Percentiles rank a stretch among this genome's conserved stretches.
Evolutionary conservation across 352 stramenopile species (phyloP).

Genomic region (Pythium brassicae): DNA sequence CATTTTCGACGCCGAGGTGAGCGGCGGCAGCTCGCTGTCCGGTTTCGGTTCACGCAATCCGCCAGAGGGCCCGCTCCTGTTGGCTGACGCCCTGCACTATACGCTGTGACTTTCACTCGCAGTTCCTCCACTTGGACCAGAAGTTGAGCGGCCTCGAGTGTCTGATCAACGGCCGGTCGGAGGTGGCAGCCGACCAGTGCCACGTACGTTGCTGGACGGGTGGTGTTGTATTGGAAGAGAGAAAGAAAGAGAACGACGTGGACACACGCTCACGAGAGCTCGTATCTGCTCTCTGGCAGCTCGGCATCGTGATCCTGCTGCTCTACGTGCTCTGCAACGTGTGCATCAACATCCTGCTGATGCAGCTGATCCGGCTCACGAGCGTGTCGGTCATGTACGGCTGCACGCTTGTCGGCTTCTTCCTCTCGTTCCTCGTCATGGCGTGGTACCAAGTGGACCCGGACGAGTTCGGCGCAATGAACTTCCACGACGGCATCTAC

Average conservation of each 20-base stretch:
- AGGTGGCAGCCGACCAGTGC: conserved; percentile 67
- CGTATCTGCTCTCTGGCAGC: conserved; percentile 20
- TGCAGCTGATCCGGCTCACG: conserved; percentile 73
- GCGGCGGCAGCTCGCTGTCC: not conserved
- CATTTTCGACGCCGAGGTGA: conserved; percentile 73
- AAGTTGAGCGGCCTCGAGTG: conserved; percentile 78
- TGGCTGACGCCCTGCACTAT: too few relatives aligned
- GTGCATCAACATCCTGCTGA: conserved; percentile 66
- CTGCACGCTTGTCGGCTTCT: conserved; percentile 66
- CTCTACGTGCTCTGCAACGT: conserved; percentile 77
- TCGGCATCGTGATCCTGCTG: conserved; percentile 65
- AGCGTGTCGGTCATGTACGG: conserved; percentile 76
- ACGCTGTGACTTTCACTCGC: not conserved
- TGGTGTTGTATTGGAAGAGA: not conserved
- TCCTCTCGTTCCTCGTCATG: conserved; percentile 67
- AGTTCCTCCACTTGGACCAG: conserved; percentile 70
- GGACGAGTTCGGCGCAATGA: conserved; percentile 55
- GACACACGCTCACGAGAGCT: not conserved
- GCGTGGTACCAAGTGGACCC: conserved; percentile 77
- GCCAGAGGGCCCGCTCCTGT: too few relatives aligned
- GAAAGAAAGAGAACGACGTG: too few relatives aligned
- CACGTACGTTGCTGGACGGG: conserved; percentile 34
- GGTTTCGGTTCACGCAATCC: too few relatives aligned
- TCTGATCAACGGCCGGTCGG: conserved; percentile 68
- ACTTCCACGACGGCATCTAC: conserved; percentile 45